These are phyloP conservation scores for Pleurotus tuoliensis DNA, from an alignment of 768 basidiomycete genomes.

Conservation along the genomic window DNA sequence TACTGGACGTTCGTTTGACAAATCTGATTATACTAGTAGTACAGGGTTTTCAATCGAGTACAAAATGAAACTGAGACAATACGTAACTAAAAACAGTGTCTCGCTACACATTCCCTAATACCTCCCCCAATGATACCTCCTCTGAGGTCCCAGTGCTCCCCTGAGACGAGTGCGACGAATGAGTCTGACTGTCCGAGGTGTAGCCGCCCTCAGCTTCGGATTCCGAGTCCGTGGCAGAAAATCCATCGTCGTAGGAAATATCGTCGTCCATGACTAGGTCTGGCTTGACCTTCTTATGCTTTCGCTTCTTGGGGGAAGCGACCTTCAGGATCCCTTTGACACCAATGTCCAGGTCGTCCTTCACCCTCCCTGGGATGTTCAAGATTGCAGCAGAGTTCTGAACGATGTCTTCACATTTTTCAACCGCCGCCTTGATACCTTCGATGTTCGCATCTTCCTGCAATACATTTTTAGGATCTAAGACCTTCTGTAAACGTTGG, in stretches of 20 bases:
- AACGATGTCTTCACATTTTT: conserved; percentile 24
- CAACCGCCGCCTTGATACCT: conserved; percentile 22
- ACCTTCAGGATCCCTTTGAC: conserved; percentile 28
- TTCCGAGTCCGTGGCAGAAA: neutral
- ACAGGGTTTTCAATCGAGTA: no score
- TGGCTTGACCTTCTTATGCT: conserved; percentile 14
- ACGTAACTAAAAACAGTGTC: no score
- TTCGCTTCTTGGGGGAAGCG: conserved; percentile 8
- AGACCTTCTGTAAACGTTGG: conserved; percentile 21
- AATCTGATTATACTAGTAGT: no score
- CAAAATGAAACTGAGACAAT: no score
- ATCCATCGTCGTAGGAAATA: neutral
- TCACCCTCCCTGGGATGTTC: conserved; percentile 13
- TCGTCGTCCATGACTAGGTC: conserved; percentile 17
- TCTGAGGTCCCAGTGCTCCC: no score
- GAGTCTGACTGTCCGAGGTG: no score
- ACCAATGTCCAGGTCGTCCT: conserved; percentile 23
- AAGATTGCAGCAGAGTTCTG: conserved; percentile 16
- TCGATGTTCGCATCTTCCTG: conserved; percentile 21
- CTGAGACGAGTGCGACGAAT: no score
- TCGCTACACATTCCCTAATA: no score
- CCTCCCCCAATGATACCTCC: no score
- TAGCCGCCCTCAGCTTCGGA: no score
- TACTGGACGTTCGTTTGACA: no score
- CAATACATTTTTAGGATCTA: conserved; percentile 26